A percentile compares a stretch with the other conserved stretches of the same genome.
These are phyloP conservation scores for Panellus pusillus DNA, from an alignment of 768 basidiomycete genomes.

Conservation along the genomic window DNA sequence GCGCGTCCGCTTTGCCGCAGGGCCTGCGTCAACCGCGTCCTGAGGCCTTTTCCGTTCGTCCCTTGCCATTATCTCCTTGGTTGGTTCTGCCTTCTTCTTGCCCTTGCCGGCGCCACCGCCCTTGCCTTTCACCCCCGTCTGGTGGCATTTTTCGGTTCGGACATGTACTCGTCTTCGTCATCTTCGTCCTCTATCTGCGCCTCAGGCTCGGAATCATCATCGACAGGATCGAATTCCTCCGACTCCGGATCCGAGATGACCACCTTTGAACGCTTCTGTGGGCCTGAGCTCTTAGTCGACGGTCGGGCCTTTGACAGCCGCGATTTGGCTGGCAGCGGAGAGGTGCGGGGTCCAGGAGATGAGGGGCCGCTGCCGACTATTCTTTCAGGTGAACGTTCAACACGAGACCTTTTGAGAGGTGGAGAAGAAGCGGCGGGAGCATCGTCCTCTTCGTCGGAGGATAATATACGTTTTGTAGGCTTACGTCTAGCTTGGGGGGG, in stretches of 20 bases:
- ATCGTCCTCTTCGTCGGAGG: conserved; percentile 30
- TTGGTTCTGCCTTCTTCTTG: conserved; percentile 33
- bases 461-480: conserved; percentile 27
- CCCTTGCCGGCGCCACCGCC: conserved; percentile 29
- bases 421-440: conserved; percentile 23
- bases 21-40: conserved; percentile 17
- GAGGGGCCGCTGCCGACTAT: conserved; percentile 9
- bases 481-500: conserved; percentile 20
- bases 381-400: conserved; percentile 1
- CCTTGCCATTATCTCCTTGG: conserved; percentile 38
- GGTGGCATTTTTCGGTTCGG: conserved; percentile 21
- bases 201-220: conserved; percentile 21
- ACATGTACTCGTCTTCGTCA: conserved; percentile 25
- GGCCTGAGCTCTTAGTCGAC: background rate
- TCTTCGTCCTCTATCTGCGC: conserved; percentile 13
- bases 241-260: conserved; percentile 28
- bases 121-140: conserved; percentile 31
- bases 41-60: conserved; percentile 39
- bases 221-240: conserved; percentile 20
- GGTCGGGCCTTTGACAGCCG: conserved; percentile 5
- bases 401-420: conserved; percentile 12
- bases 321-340: background rate
- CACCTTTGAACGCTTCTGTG: conserved; percentile 8
- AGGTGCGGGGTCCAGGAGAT: background rate
- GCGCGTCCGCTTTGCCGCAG: conserved; percentile 34